A percentile compares a stretch with the other conserved stretches of the same genome.
Conservation (phyloP, 2,329 filamentous ascomycete genomes). For the Colletotrichum cordylinicola region DNA sequence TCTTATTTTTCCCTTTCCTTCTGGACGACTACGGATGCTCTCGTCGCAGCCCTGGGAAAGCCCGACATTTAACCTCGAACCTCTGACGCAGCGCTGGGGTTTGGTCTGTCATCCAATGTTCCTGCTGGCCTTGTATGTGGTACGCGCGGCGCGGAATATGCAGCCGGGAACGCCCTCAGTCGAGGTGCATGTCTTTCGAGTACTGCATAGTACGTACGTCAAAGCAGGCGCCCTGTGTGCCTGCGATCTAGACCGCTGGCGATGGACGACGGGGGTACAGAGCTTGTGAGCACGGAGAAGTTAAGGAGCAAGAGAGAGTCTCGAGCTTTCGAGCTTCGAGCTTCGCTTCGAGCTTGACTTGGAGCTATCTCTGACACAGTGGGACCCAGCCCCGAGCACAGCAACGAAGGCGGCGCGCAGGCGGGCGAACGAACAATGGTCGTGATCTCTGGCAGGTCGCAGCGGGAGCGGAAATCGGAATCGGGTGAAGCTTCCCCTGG, state of each 20-base stretch:
- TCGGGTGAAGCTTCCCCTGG: not conserved
- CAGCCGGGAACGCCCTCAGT: not conserved
- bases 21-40: not conserved
- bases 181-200: not conserved
- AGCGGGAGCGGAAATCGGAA: constrained; percentile 8
- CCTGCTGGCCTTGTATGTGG: not conserved
- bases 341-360: not conserved
- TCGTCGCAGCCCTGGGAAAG: not conserved
- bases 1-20: not conserved
- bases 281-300: not conserved
- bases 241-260: not conserved
- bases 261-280: not conserved
- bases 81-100: not conserved
- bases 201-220: not conserved
- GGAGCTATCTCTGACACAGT: not conserved
- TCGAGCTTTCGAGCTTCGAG: not conserved
- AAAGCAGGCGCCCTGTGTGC: not conserved
- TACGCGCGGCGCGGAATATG: not conserved
- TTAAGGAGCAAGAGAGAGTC: not conserved
- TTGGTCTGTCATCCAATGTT: constrained; percentile 13
- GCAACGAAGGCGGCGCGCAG: not conserved
- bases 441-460: not conserved
- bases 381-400: not conserved
- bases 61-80: not conserved
- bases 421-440: not conserved